A percentile compares a stretch with the other conserved stretches of the same genome.
Evolutionary conservation across 2,329 filamentous ascomycete species (phyloP).

Genomic region (Aspergillus clavatus): DNA sequence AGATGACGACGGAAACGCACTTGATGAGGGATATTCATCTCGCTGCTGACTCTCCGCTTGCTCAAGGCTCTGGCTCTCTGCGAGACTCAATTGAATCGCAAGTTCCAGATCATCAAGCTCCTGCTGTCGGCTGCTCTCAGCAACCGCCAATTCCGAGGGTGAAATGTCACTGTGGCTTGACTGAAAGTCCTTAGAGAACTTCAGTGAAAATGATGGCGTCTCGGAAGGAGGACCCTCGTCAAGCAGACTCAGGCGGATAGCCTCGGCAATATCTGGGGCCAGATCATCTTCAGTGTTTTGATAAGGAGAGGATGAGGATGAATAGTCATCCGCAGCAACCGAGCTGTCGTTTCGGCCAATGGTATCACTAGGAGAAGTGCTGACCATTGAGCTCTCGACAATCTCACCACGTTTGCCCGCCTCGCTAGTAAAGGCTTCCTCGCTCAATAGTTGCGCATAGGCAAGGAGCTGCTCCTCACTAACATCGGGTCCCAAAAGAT

Average conservation of each 20-base stretch:
- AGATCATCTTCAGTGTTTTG: conserved; percentile 45
- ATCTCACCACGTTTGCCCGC: conserved; percentile 44
- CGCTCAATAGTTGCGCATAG: conserved; percentile 58
- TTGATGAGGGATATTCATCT: conserved; percentile 32
- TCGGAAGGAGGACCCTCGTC: conserved; percentile 26
- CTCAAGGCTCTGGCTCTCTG: conserved; percentile 51
- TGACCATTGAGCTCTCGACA: conserved; percentile 35
- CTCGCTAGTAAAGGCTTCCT: conserved; percentile 53
- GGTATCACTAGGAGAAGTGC: conserved; percentile 36
- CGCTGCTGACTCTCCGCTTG: conserved; percentile 14
- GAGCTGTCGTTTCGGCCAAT: conserved; percentile 30
- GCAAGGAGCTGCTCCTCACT: conserved; percentile 60
- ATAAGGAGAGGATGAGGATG: conserved; percentile 34
- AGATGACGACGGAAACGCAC: conserved; percentile 18
- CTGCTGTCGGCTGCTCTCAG: conserved; percentile 37
- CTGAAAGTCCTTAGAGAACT: conserved; percentile 29
- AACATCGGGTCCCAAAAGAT: conserved; percentile 56
- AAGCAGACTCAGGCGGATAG: conserved; percentile 52
- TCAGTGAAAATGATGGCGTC: conserved; percentile 27
- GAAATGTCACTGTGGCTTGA: conserved; percentile 13
- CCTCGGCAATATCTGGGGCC: conserved; percentile 58
- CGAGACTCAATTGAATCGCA: conserved; percentile 58
- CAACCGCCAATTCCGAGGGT: conserved; percentile 14
- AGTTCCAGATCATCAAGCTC: conserved; percentile 58
- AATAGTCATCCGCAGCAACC: conserved; percentile 26